Base-by-base conservation (phyloP, 2,329 filamentous ascomycete genomes). In the Curvularia verruculosa region DNA sequence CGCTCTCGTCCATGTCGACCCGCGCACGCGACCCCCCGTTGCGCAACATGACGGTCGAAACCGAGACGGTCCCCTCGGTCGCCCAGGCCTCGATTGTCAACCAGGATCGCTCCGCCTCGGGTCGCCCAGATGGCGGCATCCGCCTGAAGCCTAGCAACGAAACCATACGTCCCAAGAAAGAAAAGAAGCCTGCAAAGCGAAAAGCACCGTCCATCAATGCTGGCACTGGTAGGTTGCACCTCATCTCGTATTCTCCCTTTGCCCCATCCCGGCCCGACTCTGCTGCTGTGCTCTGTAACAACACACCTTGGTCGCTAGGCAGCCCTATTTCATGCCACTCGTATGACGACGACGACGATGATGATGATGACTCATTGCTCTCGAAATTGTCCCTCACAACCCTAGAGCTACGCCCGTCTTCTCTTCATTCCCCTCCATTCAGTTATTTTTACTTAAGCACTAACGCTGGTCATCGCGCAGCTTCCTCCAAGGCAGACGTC, bases 21-120 rank as follows among this genome's bases (percentile, higher is more conserved):
- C 91, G 92, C 71, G 82, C 85, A 83, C 60, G 59, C 49, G 91
- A 96, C 72, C 88, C 87, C n/a, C 89, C 90, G 34, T 84, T 88
- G 55, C 87, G 89, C 71, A 95, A 91, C 68, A 97, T 99, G 92
- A 98, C 92, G 9, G 94, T 98, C 13, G 95, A 99, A 79, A 97
- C 95, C 0, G 95, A 99, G 77, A 96, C 93, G 0, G 95, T 99
- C 36, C 89, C 87, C 41, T 96, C 93, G 3, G 90, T 97, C 52
- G 92, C 93, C 10, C 93, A 96, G 71, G 87, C 89, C 9, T 82
- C 96, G 26, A 87, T 89, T 31, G 85, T 85, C 24, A 77, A 81
- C 34, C 81, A 81, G 43, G 86, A 88, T 59, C 80, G 85, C 58
- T 79, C 80, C 21, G 78, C 70, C 15, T 77, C 83, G n/a, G 87